Evolutionary conservation across 805 yeast genomes (phyloP).

Genomic region (Teunomyces barrocoloradensis): DNA sequence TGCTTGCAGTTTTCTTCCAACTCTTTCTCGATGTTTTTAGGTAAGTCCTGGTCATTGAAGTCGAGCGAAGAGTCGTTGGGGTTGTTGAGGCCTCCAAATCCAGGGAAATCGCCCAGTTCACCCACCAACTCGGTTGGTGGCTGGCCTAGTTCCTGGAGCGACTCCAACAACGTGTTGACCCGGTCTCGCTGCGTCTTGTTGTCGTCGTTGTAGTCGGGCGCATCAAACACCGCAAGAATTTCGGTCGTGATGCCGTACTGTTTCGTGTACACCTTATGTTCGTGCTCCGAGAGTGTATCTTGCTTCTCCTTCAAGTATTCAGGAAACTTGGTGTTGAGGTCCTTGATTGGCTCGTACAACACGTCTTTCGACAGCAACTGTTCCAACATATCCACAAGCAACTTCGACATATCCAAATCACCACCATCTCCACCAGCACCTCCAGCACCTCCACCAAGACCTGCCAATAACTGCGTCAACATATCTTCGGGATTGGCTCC

Average conservation of each 20-base stretch:
- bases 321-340: conserved; percentile 70
- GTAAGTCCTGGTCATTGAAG: conserved; percentile 52
- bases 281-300: conserved; percentile 42
- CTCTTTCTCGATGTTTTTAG: conserved; percentile 50
- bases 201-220: conserved; percentile 56
- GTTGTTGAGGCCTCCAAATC: conserved; percentile 43
- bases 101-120: conserved; percentile 48
- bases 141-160: conserved; percentile 71
- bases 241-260: conserved; percentile 63
- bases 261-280: conserved; percentile 50
- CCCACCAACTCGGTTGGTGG: conserved; percentile 78
- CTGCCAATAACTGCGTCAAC: conserved; percentile 58
- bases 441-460: conserved; percentile 35
- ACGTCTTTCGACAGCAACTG: conserved; percentile 84
- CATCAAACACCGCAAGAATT: conserved; percentile 67
- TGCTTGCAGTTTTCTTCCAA: conserved; percentile 60
- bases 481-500: conserved; percentile 48
- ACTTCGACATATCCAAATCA: conserved; percentile 59
- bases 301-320: conserved; percentile 61
- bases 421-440: conserved; percentile 32
- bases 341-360: conserved; percentile 84
- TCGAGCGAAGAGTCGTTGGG: conserved; percentile 36
- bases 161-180: conserved; percentile 59
- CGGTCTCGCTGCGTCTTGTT: conserved; percentile 43
- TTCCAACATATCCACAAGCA: conserved; percentile 70